Evolutionary conservation across 192 early-diverging fungal species (phyloP).

Genomic region (Coemansia sp.): DNA sequence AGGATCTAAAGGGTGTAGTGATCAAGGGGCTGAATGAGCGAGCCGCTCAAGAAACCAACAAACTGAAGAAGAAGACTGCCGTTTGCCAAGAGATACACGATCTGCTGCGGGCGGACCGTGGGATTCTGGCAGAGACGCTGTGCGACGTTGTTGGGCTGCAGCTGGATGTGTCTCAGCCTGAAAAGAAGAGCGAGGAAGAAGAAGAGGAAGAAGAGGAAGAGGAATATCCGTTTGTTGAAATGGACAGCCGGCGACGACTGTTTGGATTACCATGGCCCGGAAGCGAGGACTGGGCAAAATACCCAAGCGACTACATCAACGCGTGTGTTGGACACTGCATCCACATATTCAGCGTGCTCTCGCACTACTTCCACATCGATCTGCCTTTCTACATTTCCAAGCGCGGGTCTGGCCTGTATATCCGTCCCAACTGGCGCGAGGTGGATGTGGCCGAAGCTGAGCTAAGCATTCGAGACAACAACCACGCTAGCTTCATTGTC

Average conservation of each 20-base stretch:
- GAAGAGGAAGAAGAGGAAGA: conserved; percentile 22
- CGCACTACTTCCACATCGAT: conserved; percentile 39
- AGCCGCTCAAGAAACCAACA: conserved; percentile 3
- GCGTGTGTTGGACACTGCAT: conserved; percentile 48
- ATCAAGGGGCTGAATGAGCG: conserved; percentile 2
- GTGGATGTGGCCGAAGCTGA: conserved; percentile 40
- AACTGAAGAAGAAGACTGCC: conserved; percentile 9
- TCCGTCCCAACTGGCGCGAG: conserved; percentile 43
- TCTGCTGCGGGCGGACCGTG: conserved; percentile 31
- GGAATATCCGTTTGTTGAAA: conserved; percentile 20
- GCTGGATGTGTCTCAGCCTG: conserved; percentile 17
- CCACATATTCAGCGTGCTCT: conserved; percentile 47
- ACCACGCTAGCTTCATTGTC: conserved; percentile 35
- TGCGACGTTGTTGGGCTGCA: conserved; percentile 49
- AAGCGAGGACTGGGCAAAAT: conserved; percentile 47
- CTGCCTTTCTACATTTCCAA: conserved; percentile 44
- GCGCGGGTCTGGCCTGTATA: conserved; percentile 39
- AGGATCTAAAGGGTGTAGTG: conserved; percentile 7
- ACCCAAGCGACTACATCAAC: conserved; percentile 51
- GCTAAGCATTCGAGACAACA: conserved; percentile 24
- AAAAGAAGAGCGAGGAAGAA: not conserved
- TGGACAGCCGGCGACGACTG: conserved; percentile 30
- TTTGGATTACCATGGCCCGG: conserved; percentile 55
- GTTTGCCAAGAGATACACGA: conserved; percentile 7
- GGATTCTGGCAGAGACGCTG: conserved; percentile 36